Evolutionary conservation across 2,329 filamentous ascomycete genomes (phyloP).

Genomic region (Colletotrichum chlorophyti): DNA sequence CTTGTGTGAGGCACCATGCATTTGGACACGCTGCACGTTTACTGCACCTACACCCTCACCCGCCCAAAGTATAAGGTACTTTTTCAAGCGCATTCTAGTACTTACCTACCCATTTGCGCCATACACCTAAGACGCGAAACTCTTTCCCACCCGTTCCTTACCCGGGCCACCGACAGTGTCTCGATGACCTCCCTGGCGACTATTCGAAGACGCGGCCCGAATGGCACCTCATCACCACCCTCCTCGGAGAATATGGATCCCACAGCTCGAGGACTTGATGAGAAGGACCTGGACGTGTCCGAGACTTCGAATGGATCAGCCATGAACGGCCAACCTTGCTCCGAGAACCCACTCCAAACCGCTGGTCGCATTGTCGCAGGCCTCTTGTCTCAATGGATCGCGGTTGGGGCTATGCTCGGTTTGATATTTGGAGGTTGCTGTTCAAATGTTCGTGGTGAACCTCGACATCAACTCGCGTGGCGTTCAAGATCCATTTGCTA

Average conservation of each 20-base stretch:
- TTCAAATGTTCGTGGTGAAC: constrained; percentile 77
- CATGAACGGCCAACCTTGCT: constrained; percentile 1
- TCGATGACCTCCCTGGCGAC: constrained; percentile 52
- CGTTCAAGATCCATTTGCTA: background rate
- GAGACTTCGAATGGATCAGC: background rate
- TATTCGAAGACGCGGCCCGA: constrained; percentile 46
- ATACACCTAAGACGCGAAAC: background rate
- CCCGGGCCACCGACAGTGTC: constrained; percentile 14
- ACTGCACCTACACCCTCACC: too few relatives aligned
- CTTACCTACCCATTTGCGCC: background rate
- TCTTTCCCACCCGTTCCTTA: background rate
- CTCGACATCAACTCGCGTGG: background rate
- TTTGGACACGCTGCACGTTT: too few relatives aligned
- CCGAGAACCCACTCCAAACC: constrained; percentile 11
- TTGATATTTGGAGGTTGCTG: constrained; percentile 97
- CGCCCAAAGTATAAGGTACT: too few relatives aligned
- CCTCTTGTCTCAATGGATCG: constrained; percentile 68
- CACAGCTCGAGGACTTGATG: background rate
- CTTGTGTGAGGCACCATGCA: too few relatives aligned
- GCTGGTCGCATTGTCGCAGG: constrained; percentile 61
- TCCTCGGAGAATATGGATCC: constrained; percentile 25
- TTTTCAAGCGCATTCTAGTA: too few relatives aligned
- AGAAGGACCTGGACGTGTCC: background rate
- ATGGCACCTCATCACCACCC: constrained; percentile 26
- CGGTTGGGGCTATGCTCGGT: constrained; percentile 72